These are phyloP conservation scores for Triadica sebifera DNA, from an alignment of 345 rosid species.

Conservation along the genomic window DNA sequence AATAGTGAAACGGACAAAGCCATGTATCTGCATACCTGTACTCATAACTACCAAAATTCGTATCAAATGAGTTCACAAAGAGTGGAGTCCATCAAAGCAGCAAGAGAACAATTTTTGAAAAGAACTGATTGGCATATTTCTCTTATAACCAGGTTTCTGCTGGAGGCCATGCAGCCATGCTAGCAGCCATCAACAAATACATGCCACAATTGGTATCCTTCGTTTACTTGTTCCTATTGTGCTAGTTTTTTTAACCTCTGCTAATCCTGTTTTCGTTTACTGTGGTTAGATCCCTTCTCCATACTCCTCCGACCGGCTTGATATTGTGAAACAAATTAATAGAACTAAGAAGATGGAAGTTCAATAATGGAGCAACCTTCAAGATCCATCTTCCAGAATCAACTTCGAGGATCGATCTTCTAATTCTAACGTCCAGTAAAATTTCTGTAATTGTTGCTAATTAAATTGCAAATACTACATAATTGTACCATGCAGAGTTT, in stretches of 20 bases:
- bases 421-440: slow-evolving; percentile 5
- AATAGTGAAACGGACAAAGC: too few relatives aligned
- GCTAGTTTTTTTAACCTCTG: not conserved
- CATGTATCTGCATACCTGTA: too few relatives aligned
- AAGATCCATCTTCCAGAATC: slow-evolving; percentile 33
- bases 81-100: not conserved
- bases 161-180: slow-evolving; percentile 59
- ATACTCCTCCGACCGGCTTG: slow-evolving; percentile 49
- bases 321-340: slow-evolving; percentile 48
- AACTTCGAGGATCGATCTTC: slow-evolving; percentile 14
- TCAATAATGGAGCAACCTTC: slow-evolving; percentile 41
- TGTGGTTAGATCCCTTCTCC: slow-evolving; percentile 63
- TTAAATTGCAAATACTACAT: not conserved
- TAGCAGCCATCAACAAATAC: slow-evolving; percentile 54
- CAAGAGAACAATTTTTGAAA: not conserved
- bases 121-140: not conserved
- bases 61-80: not conserved
- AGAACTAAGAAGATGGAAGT: slow-evolving; percentile 58
- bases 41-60: too few relatives aligned
- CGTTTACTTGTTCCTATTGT: not conserved
- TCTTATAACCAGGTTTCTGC: slow-evolving; percentile 48
- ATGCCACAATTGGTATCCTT: slow-evolving; percentile 53
- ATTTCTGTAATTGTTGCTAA: not conserved
- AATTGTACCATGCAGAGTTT: not conserved
- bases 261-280: slow-evolving; percentile 15